A percentile compares a stretch with the other conserved stretches of the same genome.
These are phyloP conservation scores for Diddensiella santjacobensis DNA, from an alignment of 805 yeast species.

Conservation along the genomic window DNA sequence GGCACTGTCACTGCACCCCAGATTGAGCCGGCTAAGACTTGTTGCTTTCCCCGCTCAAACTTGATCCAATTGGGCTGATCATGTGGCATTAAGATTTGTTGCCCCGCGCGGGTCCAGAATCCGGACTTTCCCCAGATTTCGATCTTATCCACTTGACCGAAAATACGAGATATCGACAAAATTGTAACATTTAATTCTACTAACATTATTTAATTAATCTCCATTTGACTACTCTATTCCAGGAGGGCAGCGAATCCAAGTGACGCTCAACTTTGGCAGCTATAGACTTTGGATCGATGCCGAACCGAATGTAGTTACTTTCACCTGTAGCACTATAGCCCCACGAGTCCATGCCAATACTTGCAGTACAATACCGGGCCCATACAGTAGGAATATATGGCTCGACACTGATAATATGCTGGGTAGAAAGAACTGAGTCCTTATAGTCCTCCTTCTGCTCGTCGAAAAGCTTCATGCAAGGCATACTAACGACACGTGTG, in stretches of 20 bases:
- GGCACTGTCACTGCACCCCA: too few relatives aligned
- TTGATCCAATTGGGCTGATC: too few relatives aligned
- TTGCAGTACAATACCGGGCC: constrained; percentile 38
- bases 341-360: constrained; percentile 33
- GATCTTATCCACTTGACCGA: too few relatives aligned
- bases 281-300: constrained; percentile 17
- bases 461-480: constrained; percentile 23
- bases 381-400: constrained; percentile 37
- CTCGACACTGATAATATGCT: constrained; percentile 35
- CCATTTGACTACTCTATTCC: constrained; percentile 7
- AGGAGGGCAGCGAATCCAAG: constrained; percentile 1
- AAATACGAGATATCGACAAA: too few relatives aligned
- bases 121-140: too few relatives aligned
- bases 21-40: too few relatives aligned
- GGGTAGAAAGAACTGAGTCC: constrained; percentile 22
- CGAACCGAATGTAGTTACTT: constrained; percentile 34
- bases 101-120: too few relatives aligned
- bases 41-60: too few relatives aligned
- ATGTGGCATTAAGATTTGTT: too few relatives aligned
- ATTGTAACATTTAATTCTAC: too few relatives aligned
- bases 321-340: constrained; percentile 38
- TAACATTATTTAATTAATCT: background rate
- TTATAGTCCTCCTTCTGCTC: constrained; percentile 30
- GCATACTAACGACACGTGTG: constrained; percentile 33
- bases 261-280: constrained; percentile 5